A percentile compares a stretch with the other conserved stretches of the same genome.
Conservation (phyloP, 2,329 filamentous ascomycete genomes). For the Beauveria brongniartii region DNA sequence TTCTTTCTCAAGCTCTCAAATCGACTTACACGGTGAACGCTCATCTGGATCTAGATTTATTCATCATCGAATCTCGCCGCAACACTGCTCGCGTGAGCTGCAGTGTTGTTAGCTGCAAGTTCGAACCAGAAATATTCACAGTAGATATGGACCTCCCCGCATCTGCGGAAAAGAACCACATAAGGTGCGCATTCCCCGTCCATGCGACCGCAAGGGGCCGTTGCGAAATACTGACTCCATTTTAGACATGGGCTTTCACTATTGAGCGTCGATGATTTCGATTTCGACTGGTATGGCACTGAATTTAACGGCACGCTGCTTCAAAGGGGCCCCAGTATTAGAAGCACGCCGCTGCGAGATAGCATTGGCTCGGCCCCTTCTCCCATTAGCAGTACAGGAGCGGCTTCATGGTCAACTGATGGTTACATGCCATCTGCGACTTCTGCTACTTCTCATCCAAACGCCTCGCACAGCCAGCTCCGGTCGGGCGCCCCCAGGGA, state of each 20-base stretch:
- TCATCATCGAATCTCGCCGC: background rate
- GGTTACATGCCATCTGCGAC: background rate
- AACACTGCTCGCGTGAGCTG: background rate
- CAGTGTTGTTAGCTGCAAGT: background rate
- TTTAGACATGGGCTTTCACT: slow-evolving; percentile 5
- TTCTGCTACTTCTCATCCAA: background rate
- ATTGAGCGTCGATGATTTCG: background rate
- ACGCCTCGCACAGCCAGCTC: background rate
- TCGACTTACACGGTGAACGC: background rate
- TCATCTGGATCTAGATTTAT: background rate
- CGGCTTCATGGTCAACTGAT: background rate
- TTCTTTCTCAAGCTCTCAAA: background rate
- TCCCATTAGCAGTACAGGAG: background rate
- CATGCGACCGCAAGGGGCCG: background rate
- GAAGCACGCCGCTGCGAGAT: background rate
- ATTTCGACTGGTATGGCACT: background rate
- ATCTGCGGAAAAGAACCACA: background rate
- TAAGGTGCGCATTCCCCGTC: background rate
- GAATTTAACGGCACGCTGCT: background rate
- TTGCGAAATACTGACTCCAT: background rate
- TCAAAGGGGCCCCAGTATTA: background rate
- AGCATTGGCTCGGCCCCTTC: background rate
- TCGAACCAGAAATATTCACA: background rate
- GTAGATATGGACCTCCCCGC: slow-evolving; percentile 2
- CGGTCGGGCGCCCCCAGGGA: background rate